phyloP scores from a whole-genome alignment of 2,329 filamentous ascomycete genomes.

The Calonectria ilicicola region DNA sequence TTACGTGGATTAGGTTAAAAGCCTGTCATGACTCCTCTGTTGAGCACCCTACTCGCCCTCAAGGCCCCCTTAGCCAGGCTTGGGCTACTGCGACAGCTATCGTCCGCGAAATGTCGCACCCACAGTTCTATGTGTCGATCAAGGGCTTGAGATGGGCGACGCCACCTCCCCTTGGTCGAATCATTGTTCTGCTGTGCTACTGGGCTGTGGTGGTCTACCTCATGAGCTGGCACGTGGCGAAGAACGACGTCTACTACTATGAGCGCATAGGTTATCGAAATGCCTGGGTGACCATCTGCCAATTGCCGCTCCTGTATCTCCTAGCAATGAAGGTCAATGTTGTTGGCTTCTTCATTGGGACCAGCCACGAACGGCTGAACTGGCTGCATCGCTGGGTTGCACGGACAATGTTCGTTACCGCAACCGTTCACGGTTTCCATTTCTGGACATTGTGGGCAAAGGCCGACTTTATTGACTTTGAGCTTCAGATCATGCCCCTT shows the following conservation, averaged over 20 bases:
- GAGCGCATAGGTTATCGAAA: conserved; percentile 77
- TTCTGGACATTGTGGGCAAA: conserved; percentile 75
- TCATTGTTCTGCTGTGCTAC: conserved; percentile 66
- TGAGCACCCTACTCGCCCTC: conserved; percentile 65
- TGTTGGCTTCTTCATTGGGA: conserved; percentile 71
- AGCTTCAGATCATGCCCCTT: conserved; percentile 72
- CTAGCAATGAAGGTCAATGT: conserved; percentile 70
- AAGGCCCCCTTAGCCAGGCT: conserved; percentile 56
- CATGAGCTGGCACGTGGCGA: conserved; percentile 62
- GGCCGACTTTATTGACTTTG: conserved; percentile 68
- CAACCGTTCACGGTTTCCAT: conserved; percentile 76
- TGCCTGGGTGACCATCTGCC: conserved; percentile 74
- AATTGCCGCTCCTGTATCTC: conserved; percentile 74
- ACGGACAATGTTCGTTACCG: conserved; percentile 75
- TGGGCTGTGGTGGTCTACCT: conserved; percentile 71
- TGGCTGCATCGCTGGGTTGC: conserved; percentile 82
- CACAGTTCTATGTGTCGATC: conserved; percentile 62
- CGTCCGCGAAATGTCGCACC: conserved; percentile 66
- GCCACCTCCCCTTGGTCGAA: conserved; percentile 68
- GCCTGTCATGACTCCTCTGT: conserved; percentile 57
- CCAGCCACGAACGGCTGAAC: conserved; percentile 76
- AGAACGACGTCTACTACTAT: conserved; percentile 67
- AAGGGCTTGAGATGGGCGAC: conserved; percentile 66
- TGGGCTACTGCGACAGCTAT: conserved; percentile 72
- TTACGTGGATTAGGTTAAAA: conserved; percentile 55